phyloP scores from a whole-genome alignment of 768 basidiomycete species.

The Agrocybe praecox region DNA sequence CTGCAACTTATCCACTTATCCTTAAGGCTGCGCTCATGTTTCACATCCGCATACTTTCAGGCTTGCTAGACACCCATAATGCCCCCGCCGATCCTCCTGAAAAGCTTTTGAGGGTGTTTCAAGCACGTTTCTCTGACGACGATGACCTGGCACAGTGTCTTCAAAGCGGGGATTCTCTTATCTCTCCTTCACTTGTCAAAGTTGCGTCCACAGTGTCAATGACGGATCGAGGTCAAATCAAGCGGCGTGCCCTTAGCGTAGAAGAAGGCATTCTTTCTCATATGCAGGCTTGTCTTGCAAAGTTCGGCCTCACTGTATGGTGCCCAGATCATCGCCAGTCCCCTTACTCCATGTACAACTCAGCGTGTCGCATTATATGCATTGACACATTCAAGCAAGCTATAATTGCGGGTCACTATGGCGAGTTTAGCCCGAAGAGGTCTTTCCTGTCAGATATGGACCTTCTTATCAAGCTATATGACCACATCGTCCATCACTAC shows the following conservation, averaged over 20 bases:
- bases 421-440: neutral
- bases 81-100: no score
- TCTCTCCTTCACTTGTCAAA: neutral
- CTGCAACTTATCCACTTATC: neutral
- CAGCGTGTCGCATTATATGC: constrained; percentile 13
- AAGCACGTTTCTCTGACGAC: no score
- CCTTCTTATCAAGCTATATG: constrained; percentile 1
- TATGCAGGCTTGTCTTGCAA: constrained; percentile 5
- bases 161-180: no score
- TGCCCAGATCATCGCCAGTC: constrained; percentile 15
- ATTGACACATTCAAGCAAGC: constrained; percentile 12
- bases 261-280: constrained; percentile 15
- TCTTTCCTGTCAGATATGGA: neutral
- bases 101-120: no score
- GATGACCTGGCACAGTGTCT: no score
- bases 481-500: constrained; percentile 6
- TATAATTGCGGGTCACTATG: neutral
- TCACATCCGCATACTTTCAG: no score
- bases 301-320: constrained; percentile 9
- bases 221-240: neutral
- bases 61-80: no score
- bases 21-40: neutral
- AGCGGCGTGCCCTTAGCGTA: neutral
- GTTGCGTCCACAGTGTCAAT: constrained; percentile 7
- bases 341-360: constrained; percentile 16